Conservation (phyloP, 257 asterid genomes). For the Prunella vulgaris region DNA sequence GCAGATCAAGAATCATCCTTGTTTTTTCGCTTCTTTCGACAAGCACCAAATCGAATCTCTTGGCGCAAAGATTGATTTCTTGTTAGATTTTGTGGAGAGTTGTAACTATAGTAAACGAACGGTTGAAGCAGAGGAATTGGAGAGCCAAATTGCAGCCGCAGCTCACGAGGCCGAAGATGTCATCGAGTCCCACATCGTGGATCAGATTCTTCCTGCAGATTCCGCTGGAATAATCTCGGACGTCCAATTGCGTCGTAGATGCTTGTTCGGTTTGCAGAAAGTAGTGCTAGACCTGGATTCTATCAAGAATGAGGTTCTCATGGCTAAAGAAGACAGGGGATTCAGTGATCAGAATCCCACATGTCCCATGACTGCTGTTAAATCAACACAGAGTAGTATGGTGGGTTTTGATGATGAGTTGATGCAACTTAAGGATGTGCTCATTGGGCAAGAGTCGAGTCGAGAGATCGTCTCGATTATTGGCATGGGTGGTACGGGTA, state of each 20-base stretch:
- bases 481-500: too few species aligned
- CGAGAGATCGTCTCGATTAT: too few species aligned
- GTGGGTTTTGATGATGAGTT: conserved; percentile 11
- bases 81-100: background rate
- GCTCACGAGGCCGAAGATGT: conserved; percentile 23
- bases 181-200: background rate
- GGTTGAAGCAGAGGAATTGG: background rate
- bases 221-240: background rate
- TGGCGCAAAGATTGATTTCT: background rate
- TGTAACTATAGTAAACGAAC: background rate
- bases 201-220: background rate
- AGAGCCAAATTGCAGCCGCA: background rate
- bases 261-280: background rate
- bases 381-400: background rate
- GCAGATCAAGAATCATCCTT: background rate
- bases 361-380: background rate
- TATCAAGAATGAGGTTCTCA: background rate
- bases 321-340: background rate
- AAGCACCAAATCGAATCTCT: background rate
- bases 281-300: background rate
- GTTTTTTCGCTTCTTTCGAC: background rate
- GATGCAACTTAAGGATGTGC: too few species aligned
- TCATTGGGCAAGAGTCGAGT: too few species aligned
- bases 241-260: background rate
- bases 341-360: background rate